phyloP scores from a whole-genome alignment of 176 grass and related monocot species.

The Eremochloa ophiuroides region DNA sequence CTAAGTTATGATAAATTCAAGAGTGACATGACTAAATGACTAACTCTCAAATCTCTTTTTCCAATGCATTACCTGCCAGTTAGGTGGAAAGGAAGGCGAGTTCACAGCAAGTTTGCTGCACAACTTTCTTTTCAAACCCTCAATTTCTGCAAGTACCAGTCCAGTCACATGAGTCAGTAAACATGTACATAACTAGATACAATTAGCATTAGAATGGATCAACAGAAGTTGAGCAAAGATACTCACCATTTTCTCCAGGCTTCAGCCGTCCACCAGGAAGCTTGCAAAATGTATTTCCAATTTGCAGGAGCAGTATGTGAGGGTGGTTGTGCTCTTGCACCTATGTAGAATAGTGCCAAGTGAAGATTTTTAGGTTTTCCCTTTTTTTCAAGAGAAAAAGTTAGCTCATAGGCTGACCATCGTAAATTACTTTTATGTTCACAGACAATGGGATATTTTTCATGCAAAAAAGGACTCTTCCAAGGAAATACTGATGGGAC shows the following conservation, averaged over 20 bases:
- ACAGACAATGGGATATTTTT: not conserved
- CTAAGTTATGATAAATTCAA: not conserved
- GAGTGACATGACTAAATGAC: not conserved
- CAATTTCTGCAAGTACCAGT: slow-evolving; percentile 62
- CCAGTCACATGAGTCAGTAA: slow-evolving; percentile 12
- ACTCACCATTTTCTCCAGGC: slow-evolving; percentile 91
- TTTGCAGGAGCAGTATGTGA: slow-evolving; percentile 90
- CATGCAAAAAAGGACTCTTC: not conserved
- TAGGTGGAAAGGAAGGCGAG: slow-evolving; percentile 82
- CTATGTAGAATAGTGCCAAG: slow-evolving; percentile 25
- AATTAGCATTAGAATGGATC: not conserved
- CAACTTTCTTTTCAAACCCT: slow-evolving; percentile 90
- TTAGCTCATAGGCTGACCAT: not conserved
- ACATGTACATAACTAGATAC: slow-evolving; percentile 7
- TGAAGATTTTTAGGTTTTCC: not conserved
- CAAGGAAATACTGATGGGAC: not conserved
- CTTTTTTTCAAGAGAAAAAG: not conserved
- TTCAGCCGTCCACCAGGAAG: slow-evolving; percentile 97
- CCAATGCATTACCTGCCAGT: slow-evolving; percentile 75
- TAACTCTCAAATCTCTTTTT: not conserved
- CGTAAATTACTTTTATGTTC: not conserved
- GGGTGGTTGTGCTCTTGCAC: slow-evolving; percentile 99
- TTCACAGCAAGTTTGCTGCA: slow-evolving; percentile 92
- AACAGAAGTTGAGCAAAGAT: not conserved
- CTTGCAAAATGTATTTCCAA: slow-evolving; percentile 98